Percentiles rank a stretch among this genome's conserved stretches.
phyloP scores from a whole-genome alignment of 75 land plant genomes.

The Selaginella tamariscina region DNA sequence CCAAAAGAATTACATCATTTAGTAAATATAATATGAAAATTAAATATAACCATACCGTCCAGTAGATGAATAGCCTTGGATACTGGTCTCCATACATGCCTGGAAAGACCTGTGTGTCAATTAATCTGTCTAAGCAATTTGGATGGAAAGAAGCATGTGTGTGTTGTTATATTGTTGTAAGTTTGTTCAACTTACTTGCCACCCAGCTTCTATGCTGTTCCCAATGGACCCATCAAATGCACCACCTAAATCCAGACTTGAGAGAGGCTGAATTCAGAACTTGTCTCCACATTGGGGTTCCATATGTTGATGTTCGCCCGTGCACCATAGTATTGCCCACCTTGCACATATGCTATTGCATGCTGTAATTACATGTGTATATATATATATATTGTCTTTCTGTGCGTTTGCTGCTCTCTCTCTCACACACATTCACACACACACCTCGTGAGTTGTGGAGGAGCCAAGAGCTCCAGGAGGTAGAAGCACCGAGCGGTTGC shows the following conservation, averaged over 20 bases:
- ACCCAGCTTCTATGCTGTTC: constrained; percentile 12
- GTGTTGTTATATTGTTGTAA: not conserved
- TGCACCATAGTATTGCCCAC: not conserved
- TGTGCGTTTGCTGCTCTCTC: no score
- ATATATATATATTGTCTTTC: not conserved
- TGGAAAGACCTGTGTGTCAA: constrained; percentile 2
- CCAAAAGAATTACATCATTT: not conserved
- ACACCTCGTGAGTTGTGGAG: not conserved
- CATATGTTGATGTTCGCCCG: constrained; percentile 3
- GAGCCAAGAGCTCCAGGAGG: not conserved
- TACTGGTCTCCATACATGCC: constrained; percentile 2
- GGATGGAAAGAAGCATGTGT: not conserved
- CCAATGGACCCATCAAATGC: not conserved
- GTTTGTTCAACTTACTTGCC: constrained; percentile 1
- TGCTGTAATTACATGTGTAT: constrained; percentile 1
- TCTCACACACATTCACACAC: no score
- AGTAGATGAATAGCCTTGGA: constrained; percentile 8
- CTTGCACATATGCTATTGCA: constrained; percentile 9
- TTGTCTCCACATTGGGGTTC: not conserved
- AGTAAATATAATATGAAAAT: not conserved
- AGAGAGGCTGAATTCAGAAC: constrained; percentile 6
- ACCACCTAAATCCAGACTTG: constrained; percentile 1
- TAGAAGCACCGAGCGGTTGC: not conserved
- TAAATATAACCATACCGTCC: not conserved
- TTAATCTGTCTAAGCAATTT: not conserved